phyloP scores from a whole-genome alignment of 2,329 filamentous ascomycete genomes.

The Sporothrix phasma region DNA sequence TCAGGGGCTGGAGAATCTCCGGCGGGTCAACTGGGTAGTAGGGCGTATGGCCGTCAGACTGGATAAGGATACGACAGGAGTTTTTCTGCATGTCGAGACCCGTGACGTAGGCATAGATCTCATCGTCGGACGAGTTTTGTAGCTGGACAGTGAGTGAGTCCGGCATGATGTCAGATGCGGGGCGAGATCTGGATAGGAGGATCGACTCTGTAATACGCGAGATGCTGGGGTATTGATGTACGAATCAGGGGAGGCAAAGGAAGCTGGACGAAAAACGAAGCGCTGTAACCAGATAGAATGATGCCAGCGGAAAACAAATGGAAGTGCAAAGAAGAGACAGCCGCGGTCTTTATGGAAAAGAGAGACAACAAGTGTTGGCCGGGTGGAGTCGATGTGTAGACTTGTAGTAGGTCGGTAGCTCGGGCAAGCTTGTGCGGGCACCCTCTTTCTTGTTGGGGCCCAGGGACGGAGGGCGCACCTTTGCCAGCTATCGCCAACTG shows the following conservation, averaged over 20 bases:
- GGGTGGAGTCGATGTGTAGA: not conserved
- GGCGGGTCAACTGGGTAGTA: conserved; percentile 47
- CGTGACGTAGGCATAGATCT: conserved; percentile 56
- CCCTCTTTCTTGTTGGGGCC: not conserved
- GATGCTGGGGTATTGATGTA: not conserved
- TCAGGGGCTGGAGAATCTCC: conserved; percentile 35
- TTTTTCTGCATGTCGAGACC: conserved; percentile 44
- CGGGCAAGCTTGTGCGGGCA: not conserved
- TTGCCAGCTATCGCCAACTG: not conserved
- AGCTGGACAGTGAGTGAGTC: conserved; percentile 43
- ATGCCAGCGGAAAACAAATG: not conserved
- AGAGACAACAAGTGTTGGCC: not conserved
- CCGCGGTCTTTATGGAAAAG: not conserved
- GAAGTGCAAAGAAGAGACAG: not conserved
- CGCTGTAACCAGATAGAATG: not conserved
- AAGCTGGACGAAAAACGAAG: not conserved
- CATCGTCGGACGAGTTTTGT: conserved; percentile 42
- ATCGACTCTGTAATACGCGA: not conserved
- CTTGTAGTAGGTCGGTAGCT: too few relatives aligned
- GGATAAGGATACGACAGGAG: conserved; percentile 30
- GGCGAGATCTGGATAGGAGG: not conserved
- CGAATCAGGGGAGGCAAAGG: not conserved
- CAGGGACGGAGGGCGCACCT: not conserved
- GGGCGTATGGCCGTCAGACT: conserved; percentile 39
- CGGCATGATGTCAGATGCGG: conserved; percentile 26